Percentiles rank a stretch among this genome's conserved stretches.
Evolutionary conservation across 2,329 filamentous ascomycete genomes (phyloP).

Genomic region (Arthrinium phaeospermum): DNA sequence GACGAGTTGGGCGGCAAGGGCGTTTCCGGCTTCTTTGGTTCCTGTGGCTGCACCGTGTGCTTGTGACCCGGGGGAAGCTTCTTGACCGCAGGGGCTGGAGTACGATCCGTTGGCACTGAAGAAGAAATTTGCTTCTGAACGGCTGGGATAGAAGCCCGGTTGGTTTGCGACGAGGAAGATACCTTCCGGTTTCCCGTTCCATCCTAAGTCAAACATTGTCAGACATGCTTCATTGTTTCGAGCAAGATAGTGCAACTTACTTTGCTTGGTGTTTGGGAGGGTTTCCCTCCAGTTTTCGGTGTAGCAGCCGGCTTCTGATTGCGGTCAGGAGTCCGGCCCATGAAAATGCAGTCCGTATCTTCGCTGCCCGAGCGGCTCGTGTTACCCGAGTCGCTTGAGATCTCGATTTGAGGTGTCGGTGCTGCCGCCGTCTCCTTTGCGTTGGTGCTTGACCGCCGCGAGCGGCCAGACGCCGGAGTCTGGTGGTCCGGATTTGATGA

Average conservation of each 20-base stretch:
- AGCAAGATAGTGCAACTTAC: background rate
- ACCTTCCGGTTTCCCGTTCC: background rate
- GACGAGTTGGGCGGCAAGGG: background rate
- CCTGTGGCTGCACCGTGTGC: background rate
- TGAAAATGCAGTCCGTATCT: background rate
- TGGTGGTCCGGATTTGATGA: background rate
- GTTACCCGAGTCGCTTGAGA: background rate
- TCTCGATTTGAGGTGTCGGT: background rate
- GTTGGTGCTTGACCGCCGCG: background rate
- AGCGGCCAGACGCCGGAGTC: background rate
- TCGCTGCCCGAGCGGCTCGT: background rate
- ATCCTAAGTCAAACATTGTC: background rate
- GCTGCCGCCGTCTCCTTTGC: background rate
- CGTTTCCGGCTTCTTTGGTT: background rate
- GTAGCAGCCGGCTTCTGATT: background rate
- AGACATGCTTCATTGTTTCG: background rate
- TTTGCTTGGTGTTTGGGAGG: background rate
- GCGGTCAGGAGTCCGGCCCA: background rate
- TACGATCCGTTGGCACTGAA: background rate
- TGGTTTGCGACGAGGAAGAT: background rate
- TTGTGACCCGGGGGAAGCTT: background rate
- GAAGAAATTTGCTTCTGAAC: background rate
- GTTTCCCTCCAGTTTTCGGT: background rate
- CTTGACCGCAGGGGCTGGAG: background rate
- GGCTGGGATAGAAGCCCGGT: background rate